Evolutionary conservation across 1,139 yeast species (phyloP), one percentile per base, ranked within the genome.

Genomic region (Candida tropicalis): DNA sequence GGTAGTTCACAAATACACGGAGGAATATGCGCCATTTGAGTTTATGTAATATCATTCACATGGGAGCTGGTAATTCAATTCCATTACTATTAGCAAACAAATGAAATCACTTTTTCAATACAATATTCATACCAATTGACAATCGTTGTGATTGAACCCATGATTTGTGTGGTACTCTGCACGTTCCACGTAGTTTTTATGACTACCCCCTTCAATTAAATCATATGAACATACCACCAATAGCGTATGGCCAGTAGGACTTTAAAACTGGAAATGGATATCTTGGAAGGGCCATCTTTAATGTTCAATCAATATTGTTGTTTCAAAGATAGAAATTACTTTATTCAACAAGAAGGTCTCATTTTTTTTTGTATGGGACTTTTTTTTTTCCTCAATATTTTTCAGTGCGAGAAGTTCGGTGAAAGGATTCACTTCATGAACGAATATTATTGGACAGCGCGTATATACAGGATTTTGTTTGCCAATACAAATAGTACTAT

Each of bases 161-260:
- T n/a, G n/a, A n/a, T n/a, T n/a, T n/a, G n/a, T n/a, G n/a, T n/a
- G n/a, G n/a, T n/a, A n/a, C n/a, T n/a, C n/a, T n/a, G n/a, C n/a
- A n/a, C n/a, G n/a, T n/a, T n/a, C n/a, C n/a, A n/a, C n/a, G n/a
- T n/a, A n/a, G n/a, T n/a, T n/a, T n/a, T n/a, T n/a, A n/a, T n/a
- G 13, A 4, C 6, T 26, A 15, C 15, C 20, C 20, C 11, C 20
- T 13, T 11, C 5, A n/a, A 9, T 6, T 20, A 8, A 29, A 12
- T 29, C 5, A 15, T 28, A 4, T 15, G 9, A 29, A 73, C 79
- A 65, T 73, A 73, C 79, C 77, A 60, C 78, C 78, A 56, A 67
- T 66, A 46, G 71, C 75, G 52, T 70, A 73, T 57, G 79, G 79
- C 79, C 79, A 73, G 65, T 63, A 69, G 54, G 63, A 59, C 57